These are phyloP conservation scores for Paratinospora sagittata DNA, from an alignment of 164 flowering plant genomes.

Conservation along the genomic window DNA sequence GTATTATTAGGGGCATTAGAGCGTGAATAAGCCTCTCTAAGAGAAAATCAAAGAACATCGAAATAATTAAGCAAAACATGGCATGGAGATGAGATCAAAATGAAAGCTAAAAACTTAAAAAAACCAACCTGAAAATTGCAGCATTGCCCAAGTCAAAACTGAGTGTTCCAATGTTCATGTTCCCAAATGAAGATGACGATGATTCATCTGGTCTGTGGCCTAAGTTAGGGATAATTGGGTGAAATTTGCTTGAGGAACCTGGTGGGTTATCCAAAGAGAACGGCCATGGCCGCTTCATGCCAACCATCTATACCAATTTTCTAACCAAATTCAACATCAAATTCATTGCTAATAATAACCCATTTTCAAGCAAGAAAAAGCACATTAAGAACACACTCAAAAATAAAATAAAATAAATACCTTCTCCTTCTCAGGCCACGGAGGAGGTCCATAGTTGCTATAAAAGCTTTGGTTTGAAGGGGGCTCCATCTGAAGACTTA, in stretches of 20 bases:
- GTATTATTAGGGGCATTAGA: background rate
- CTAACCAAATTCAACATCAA: slow-evolving; percentile 28
- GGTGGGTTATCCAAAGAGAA: slow-evolving; percentile 40
- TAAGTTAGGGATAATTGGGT: slow-evolving; percentile 19
- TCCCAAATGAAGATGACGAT: slow-evolving; percentile 29
- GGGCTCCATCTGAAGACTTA: slow-evolving; percentile 68
- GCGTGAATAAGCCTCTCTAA: slow-evolving; percentile 29
- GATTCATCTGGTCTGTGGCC: slow-evolving; percentile 29
- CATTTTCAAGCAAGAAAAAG: background rate
- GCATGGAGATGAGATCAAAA: background rate
- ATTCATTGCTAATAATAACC: slow-evolving; percentile 13
- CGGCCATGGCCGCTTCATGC: slow-evolving; percentile 62
- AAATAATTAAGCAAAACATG: slow-evolving; percentile 3
- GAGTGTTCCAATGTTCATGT: slow-evolving; percentile 13
- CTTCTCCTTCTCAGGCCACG: slow-evolving; percentile 49
- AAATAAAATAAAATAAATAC: slow-evolving; percentile 17
- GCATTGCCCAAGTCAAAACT: slow-evolving; percentile 19
- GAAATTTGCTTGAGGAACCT: slow-evolving; percentile 25
- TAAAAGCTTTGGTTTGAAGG: slow-evolving; percentile 88
- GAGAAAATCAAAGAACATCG: slow-evolving; percentile 4
- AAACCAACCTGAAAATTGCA: slow-evolving; percentile 29
- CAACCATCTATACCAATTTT: slow-evolving; percentile 45
- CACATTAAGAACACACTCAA: background rate
- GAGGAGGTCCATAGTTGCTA: slow-evolving; percentile 26
- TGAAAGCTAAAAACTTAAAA: no score